Evolutionary conservation across 805 yeast genomes (phyloP).

Genomic region (Starmerella sirachaensis): DNA sequence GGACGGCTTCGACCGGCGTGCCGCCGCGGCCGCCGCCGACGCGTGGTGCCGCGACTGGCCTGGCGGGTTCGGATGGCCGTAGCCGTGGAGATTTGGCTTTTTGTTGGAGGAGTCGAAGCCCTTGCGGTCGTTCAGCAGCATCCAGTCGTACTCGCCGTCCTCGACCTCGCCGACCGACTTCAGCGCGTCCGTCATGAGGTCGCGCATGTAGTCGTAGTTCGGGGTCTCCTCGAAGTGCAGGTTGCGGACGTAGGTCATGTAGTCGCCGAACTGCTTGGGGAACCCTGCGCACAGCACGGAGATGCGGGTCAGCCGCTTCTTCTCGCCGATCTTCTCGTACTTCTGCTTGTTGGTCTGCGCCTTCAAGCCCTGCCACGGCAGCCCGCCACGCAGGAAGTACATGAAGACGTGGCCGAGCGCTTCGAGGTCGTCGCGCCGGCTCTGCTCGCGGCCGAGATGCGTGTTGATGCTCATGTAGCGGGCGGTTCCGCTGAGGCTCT

Average conservation of each 20-base stretch:
- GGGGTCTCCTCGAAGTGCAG: slow-evolving; percentile 89
- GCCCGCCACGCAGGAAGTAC: slow-evolving; percentile 86
- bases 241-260: slow-evolving; percentile 76
- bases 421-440: slow-evolving; percentile 94
- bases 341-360: slow-evolving; percentile 97
- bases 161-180: slow-evolving; percentile 55
- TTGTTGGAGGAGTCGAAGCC: slow-evolving; percentile 94
- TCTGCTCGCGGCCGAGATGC: slow-evolving; percentile 93
- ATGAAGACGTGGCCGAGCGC: slow-evolving; percentile 87
- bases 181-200: slow-evolving; percentile 58
- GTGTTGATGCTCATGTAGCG: slow-evolving; percentile 97
- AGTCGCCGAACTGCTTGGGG: slow-evolving; percentile 88
- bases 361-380: slow-evolving; percentile 98
- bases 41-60: slow-evolving; percentile 18
- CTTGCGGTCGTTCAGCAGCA: slow-evolving; percentile 85
- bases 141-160: slow-evolving; percentile 96
- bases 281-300: slow-evolving; percentile 76
- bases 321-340: slow-evolving; percentile 94
- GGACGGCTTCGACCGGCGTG: slow-evolving; percentile 10
- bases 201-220: slow-evolving; percentile 77
- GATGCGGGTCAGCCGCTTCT: slow-evolving; percentile 80
- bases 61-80: slow-evolving; percentile 68
- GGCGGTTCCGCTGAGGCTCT: slow-evolving; percentile 95
- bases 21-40: slow-evolving; percentile 12
- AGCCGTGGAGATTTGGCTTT: slow-evolving; percentile 89